Conservation (phyloP, 2,329 filamentous ascomycete genomes). For the Orbilia oligospora region DNA sequence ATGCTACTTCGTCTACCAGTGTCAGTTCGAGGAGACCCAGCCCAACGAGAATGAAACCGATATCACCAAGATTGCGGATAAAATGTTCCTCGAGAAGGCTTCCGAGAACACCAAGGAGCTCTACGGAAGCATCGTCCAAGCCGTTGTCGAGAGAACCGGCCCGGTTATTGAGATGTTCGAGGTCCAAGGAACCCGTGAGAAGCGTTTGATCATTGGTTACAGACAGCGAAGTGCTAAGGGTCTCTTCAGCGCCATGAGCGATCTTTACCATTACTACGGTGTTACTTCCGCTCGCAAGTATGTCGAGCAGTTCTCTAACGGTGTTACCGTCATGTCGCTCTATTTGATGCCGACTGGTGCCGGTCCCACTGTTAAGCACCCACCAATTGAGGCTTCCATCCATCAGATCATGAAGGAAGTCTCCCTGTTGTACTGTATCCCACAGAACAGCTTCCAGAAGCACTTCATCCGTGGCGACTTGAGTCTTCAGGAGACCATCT, state of each 20-base stretch:
- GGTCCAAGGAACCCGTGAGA: constrained; percentile 90
- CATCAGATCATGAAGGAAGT: constrained; percentile 99
- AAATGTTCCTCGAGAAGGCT: constrained; percentile 94
- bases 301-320: constrained; percentile 98
- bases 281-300: constrained; percentile 97
- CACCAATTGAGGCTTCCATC: constrained; percentile 92
- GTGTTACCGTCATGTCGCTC: constrained; percentile 95
- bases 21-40: constrained; percentile 84
- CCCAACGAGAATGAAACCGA: constrained; percentile 84
- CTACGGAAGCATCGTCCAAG: constrained; percentile 92
- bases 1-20: constrained; percentile 99
- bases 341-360: constrained; percentile 83
- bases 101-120: constrained; percentile 95
- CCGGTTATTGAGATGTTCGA: constrained; percentile 99
- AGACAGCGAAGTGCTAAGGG: constrained; percentile 91
- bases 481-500: constrained; percentile 95
- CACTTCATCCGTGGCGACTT: constrained; percentile 88
- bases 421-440: constrained; percentile 95
- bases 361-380: constrained; percentile 73
- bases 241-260: constrained; percentile 93
- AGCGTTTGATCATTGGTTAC: constrained; percentile 94
- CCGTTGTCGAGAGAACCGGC: constrained; percentile 85
- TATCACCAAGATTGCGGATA: constrained; percentile 91
- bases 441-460: constrained; percentile 93
- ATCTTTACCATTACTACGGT: constrained; percentile 98